phyloP scores from a whole-genome alignment of 192 early-diverging fungal species.

The Backusella luteola region DNA sequence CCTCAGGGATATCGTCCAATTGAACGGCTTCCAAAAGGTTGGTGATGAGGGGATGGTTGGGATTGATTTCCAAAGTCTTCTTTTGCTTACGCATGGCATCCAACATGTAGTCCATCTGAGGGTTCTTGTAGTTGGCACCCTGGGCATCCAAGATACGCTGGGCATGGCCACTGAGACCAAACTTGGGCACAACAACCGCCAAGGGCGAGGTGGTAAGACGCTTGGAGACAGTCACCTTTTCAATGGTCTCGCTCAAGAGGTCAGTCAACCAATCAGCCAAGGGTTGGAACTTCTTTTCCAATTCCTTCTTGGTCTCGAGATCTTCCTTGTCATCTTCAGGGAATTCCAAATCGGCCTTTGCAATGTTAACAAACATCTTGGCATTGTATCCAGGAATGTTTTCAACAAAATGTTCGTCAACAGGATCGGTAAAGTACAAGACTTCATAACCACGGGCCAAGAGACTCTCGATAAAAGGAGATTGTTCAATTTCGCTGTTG shows the following conservation, averaged over 20 bases:
- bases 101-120: conserved; percentile 41
- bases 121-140: conserved; percentile 36
- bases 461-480: conserved; percentile 91
- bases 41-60: conserved; percentile 59
- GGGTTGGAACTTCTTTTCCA: conserved; percentile 53
- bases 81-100: conserved; percentile 51
- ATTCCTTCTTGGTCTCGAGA: conserved; percentile 45
- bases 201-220: conserved; percentile 76
- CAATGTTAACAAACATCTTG: conserved; percentile 75
- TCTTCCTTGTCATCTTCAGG: conserved; percentile 53
- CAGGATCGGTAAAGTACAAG: conserved; percentile 71
- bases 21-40: conserved; percentile 51
- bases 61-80: conserved; percentile 71
- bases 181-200: conserved; percentile 63
- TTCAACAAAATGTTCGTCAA: conserved; percentile 78
- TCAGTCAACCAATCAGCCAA: conserved; percentile 56
- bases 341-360: conserved; percentile 64
- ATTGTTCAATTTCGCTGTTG: conserved; percentile 67
- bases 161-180: conserved; percentile 68
- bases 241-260: conserved; percentile 47
- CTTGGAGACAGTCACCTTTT: conserved; percentile 65
- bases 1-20: conserved; percentile 44
- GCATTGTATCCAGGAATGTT: conserved; percentile 73
- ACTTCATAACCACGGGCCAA: conserved; percentile 89
- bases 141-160: conserved; percentile 61